Conservation (phyloP, 495 filamentous ascomycete species). For the Cairneyella variabilis region DNA sequence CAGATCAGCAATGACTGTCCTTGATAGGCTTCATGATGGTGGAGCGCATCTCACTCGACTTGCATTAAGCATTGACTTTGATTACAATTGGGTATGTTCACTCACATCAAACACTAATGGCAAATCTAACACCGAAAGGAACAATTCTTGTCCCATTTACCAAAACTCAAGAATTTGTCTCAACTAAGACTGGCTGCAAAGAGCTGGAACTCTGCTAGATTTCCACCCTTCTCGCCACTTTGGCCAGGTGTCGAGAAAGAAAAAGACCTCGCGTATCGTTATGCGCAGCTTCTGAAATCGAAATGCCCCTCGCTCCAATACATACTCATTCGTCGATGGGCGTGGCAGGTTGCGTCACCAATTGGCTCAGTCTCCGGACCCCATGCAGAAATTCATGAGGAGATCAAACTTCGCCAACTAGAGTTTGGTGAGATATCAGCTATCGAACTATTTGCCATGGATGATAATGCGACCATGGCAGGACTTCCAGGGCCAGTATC, state of each 20-base stretch:
- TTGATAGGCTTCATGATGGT: conserved; percentile 2
- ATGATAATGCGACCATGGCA: background rate
- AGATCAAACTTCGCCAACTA: background rate
- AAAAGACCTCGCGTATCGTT: background rate
- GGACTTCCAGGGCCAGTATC: background rate
- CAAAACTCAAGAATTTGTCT: background rate
- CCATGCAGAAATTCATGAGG: too few species aligned
- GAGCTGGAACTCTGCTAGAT: background rate
- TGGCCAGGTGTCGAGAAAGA: background rate
- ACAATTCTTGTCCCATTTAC: background rate
- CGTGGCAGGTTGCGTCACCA: background rate
- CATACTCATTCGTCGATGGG: background rate
- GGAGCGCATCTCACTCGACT: background rate
- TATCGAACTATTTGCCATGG: conserved; percentile 7
- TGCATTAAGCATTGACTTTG: background rate
- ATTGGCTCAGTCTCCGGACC: background rate
- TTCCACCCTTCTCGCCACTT: background rate
- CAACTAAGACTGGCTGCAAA: background rate
- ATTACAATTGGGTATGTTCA: conserved; percentile 11
- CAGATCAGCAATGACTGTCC: conserved; percentile 1
- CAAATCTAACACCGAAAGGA: too few species aligned
- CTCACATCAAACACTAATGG: background rate
- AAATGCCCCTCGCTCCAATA: conserved; percentile 8
- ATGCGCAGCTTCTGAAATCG: background rate
- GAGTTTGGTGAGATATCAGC: background rate